These are phyloP conservation scores for Yamadazyma spencermartinsiae DNA, from an alignment of 1,139 yeast genomes.

Conservation along the genomic window DNA sequence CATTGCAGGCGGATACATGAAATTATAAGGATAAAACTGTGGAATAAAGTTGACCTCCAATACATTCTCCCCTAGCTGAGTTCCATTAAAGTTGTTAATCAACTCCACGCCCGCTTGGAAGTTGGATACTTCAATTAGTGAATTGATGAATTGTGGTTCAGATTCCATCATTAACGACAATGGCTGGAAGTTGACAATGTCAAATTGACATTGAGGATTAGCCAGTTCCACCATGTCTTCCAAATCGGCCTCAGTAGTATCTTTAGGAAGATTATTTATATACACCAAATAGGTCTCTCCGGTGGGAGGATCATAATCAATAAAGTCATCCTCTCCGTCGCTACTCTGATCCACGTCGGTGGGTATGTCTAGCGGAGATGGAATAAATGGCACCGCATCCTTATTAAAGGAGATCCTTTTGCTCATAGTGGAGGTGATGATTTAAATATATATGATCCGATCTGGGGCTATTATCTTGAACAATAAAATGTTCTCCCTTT, in stretches of 20 bases:
- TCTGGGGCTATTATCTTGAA: not conserved
- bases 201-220: constrained; percentile 1
- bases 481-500: constrained; percentile 1
- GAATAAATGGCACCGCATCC: constrained; percentile 30
- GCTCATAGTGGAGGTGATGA: too few relatives aligned
- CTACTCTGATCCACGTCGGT: not conserved
- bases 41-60: constrained; percentile 21
- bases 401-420: constrained; percentile 17
- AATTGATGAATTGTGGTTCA: constrained; percentile 4
- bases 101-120: constrained; percentile 17
- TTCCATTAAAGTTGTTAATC: constrained; percentile 26
- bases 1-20: not conserved
- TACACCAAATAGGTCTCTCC: constrained; percentile 2
- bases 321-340: not conserved
- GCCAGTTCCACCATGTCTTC: constrained; percentile 1
- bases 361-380: constrained; percentile 13
- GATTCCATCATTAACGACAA: constrained; percentile 2
- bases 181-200: constrained; percentile 8
- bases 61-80: constrained; percentile 23
- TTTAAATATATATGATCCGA: too few relatives aligned
- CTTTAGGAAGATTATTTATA: constrained; percentile 6
- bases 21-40: constrained; percentile 4
- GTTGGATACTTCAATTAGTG: constrained; percentile 19
- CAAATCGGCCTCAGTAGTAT: constrained; percentile 3
- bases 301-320: constrained; percentile 4